Conservation (phyloP, 2,329 filamentous ascomycete genomes). For the Scedosporium dehoogii region DNA sequence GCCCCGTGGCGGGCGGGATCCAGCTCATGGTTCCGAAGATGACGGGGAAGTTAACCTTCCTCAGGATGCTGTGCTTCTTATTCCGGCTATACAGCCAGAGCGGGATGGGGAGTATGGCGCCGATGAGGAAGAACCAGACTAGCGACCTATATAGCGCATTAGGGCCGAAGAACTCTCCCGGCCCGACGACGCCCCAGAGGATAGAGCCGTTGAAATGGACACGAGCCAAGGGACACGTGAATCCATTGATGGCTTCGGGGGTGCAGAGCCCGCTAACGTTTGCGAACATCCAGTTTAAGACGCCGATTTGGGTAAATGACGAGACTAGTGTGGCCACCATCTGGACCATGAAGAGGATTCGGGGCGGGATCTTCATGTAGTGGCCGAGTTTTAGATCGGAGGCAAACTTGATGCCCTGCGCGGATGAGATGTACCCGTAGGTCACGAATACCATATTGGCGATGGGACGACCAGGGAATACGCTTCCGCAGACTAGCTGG, state of each 20-base stretch:
- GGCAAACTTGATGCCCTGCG: slow-evolving; percentile 82
- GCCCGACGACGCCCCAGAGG: slow-evolving; percentile 81
- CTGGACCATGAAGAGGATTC: slow-evolving; percentile 70
- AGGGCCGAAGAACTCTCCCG: slow-evolving; percentile 70
- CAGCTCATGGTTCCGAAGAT: slow-evolving; percentile 74
- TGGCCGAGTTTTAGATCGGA: slow-evolving; percentile 80
- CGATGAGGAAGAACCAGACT: slow-evolving; percentile 73
- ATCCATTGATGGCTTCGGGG: slow-evolving; percentile 69
- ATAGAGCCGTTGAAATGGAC: slow-evolving; percentile 89
- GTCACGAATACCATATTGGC: slow-evolving; percentile 93
- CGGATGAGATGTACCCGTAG: slow-evolving; percentile 81
- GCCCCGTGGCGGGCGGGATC: slow-evolving; percentile 78
- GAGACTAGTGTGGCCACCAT: slow-evolving; percentile 67
- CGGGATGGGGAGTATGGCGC: slow-evolving; percentile 62
- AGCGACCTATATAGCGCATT: slow-evolving; percentile 65
- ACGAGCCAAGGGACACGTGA: slow-evolving; percentile 76
- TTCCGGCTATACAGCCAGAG: slow-evolving; percentile 62
- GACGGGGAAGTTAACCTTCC: slow-evolving; percentile 73
- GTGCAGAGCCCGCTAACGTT: slow-evolving; percentile 73
- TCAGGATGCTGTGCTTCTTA: slow-evolving; percentile 50
- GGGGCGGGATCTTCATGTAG: slow-evolving; percentile 79
- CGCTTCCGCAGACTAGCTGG: slow-evolving; percentile 70
- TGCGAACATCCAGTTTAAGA: slow-evolving; percentile 83
- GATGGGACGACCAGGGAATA: slow-evolving; percentile 77
- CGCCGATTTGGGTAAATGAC: slow-evolving; percentile 69